These are phyloP conservation scores for Sclerotinia spermophila DNA, from an alignment of 2,329 filamentous ascomycete genomes.

Conservation along the genomic window DNA sequence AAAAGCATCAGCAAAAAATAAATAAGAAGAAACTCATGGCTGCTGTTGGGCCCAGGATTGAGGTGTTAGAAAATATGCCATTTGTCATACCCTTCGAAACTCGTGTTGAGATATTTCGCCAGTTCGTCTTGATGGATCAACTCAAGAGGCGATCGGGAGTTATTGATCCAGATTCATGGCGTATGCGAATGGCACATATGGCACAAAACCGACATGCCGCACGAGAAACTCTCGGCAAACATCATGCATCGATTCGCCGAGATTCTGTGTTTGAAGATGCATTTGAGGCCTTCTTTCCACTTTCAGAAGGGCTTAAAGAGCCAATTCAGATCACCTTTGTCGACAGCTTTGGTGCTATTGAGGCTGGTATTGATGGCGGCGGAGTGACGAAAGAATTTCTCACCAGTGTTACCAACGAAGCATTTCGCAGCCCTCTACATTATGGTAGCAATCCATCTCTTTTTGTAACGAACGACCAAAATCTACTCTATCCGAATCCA, in stretches of 20 bases:
- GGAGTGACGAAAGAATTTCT: conserved; percentile 98
- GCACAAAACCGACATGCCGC: conserved; percentile 22
- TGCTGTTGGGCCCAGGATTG: conserved; percentile 77
- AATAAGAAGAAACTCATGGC: conserved; percentile 70
- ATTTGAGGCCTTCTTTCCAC: conserved; percentile 72
- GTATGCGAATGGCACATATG: conserved; percentile 48
- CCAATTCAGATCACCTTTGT: conserved; percentile 96
- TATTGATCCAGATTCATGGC: conserved; percentile 72
- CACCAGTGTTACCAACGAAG: conserved; percentile 80
- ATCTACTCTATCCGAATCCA: conserved; percentile 86
- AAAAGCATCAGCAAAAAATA: conserved; percentile 61
- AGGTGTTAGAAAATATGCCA: conserved; percentile 92
- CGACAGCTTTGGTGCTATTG: conserved; percentile 78
- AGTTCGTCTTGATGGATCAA: conserved; percentile 87
- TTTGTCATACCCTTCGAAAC: conserved; percentile 94
- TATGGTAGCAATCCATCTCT: conserved; percentile 52
- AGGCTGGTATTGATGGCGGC: conserved; percentile 94
- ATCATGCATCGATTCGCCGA: conserved; percentile 77
- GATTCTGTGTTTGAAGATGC: conserved; percentile 83
- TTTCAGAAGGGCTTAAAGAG: conserved; percentile 84
- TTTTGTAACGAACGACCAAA: conserved; percentile 81
- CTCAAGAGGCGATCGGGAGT: conserved; percentile 66
- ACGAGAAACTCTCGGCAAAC: conserved; percentile 48
- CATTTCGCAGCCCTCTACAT: conserved; percentile 52
- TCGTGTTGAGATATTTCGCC: conserved; percentile 85